Evolutionary conservation across 495 filamentous ascomycete genomes (phyloP).

Genomic region (Extremus antarcticus): DNA sequence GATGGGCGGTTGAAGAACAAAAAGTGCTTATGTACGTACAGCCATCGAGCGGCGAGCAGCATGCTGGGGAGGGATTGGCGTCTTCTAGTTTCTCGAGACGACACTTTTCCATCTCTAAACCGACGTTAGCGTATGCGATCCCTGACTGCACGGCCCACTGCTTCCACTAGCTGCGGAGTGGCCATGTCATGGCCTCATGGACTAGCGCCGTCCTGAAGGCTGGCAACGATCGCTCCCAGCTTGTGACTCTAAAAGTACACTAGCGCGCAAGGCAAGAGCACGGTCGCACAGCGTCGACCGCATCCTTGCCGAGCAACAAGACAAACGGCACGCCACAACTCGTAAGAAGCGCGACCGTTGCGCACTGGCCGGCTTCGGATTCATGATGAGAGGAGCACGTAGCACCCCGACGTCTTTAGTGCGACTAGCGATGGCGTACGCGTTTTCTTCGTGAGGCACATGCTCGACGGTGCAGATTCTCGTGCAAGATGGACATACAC

Average conservation of each 20-base stretch:
- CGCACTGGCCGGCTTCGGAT: no score
- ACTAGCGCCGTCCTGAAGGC: neutral
- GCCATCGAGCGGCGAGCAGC: neutral
- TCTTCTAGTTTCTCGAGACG: neutral
- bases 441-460: no score
- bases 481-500: neutral
- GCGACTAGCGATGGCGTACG: no score
- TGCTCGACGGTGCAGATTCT: no score
- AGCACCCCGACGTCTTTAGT: no score
- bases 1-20: neutral
- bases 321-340: no score
- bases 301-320: no score
- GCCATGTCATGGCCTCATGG: constrained; percentile 13
- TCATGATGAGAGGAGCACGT: no score
- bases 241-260: neutral
- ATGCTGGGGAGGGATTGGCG: neutral
- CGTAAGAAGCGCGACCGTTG: no score
- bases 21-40: neutral
- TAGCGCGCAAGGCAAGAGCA: neutral
- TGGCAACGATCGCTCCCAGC: neutral
- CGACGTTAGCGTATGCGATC: constrained; percentile 8
- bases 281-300: neutral
- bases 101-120: neutral
- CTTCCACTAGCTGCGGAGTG: constrained; percentile 4
- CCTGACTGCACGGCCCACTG: constrained; percentile 2